Evolutionary conservation across 1,139 yeast species (phyloP).

Genomic region (Zhuliangozyma parablackwelliae): DNA sequence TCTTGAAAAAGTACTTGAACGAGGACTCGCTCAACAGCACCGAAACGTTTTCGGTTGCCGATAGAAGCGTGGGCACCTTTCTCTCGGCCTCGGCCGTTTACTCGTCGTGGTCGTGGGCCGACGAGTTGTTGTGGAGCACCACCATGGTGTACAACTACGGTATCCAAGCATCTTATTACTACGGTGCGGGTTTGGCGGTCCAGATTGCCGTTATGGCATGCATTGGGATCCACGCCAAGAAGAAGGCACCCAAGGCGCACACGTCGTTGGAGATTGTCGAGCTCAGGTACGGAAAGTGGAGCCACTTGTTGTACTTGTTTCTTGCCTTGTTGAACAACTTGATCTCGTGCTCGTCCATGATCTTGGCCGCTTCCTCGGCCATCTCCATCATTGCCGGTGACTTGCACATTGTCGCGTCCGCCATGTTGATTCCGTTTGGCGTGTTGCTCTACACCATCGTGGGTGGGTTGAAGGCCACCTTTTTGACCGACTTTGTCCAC

Average conservation of each 20-base stretch:
- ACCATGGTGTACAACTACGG: constrained; percentile 24
- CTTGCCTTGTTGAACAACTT: constrained; percentile 25
- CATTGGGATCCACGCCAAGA: constrained; percentile 22
- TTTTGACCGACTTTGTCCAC: constrained; percentile 29
- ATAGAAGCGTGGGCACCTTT: constrained; percentile 18
- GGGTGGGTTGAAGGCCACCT: constrained; percentile 36
- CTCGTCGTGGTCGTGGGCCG: constrained; percentile 26
- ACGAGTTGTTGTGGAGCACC: constrained; percentile 20
- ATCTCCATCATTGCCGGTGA: constrained; percentile 26
- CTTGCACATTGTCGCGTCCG: constrained; percentile 22
- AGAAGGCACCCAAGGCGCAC: constrained; percentile 21
- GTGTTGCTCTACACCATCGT: constrained; percentile 28
- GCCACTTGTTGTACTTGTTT: constrained; percentile 25
- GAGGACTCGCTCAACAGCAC: constrained; percentile 20
- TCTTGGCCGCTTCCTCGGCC: constrained; percentile 30
- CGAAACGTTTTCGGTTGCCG: constrained; percentile 24
- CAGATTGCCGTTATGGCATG: constrained; percentile 21
- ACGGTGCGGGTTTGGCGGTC: constrained; percentile 20
- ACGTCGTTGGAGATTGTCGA: constrained; percentile 23
- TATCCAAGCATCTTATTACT: constrained; percentile 19
- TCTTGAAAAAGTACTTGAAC: constrained; percentile 17
- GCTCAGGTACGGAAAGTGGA: constrained; percentile 21
- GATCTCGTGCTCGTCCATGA: constrained; percentile 26
- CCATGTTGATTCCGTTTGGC: constrained; percentile 29
- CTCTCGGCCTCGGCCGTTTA: constrained; percentile 20